phyloP scores from a whole-genome alignment of 345 rosid genomes.

The Aegle marmelos region DNA sequence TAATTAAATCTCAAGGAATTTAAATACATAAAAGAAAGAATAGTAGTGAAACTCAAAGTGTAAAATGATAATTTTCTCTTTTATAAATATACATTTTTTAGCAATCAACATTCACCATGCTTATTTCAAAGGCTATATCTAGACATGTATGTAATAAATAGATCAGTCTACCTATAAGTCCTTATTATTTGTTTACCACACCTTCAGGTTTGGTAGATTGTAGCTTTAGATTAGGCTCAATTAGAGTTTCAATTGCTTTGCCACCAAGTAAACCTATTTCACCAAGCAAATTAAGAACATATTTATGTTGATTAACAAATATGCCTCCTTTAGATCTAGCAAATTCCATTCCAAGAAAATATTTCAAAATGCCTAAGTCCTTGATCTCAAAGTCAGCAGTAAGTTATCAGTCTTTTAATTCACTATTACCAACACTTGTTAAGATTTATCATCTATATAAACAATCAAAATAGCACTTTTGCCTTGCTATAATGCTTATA shows the following conservation, averaged over 20 bases:
- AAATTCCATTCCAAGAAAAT: not conserved
- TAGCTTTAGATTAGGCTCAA: not conserved
- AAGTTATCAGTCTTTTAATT: too few relatives aligned
- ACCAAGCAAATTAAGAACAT: not conserved
- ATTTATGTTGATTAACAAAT: not conserved
- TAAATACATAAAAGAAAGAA: too few relatives aligned
- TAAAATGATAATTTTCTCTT: too few relatives aligned
- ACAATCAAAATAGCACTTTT: not conserved
- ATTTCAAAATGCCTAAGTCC: too few relatives aligned
- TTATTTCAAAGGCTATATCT: not conserved
- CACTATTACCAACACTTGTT: not conserved
- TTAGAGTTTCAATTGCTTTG: not conserved
- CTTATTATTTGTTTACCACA: too few relatives aligned
- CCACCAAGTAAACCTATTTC: not conserved
- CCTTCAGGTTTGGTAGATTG: not conserved
- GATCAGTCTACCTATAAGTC: not conserved
- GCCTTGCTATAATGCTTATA: not conserved
- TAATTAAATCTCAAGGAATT: too few relatives aligned
- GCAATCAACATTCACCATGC: too few relatives aligned
- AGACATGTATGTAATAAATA: not conserved
- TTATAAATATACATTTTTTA: too few relatives aligned
- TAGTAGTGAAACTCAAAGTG: too few relatives aligned
- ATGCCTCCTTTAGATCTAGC: not conserved
- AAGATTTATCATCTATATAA: not conserved
- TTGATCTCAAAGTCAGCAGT: not conserved